phyloP scores from a whole-genome alignment of 176 grass and related monocot genomes.

The Eragrostis nindensis region DNA sequence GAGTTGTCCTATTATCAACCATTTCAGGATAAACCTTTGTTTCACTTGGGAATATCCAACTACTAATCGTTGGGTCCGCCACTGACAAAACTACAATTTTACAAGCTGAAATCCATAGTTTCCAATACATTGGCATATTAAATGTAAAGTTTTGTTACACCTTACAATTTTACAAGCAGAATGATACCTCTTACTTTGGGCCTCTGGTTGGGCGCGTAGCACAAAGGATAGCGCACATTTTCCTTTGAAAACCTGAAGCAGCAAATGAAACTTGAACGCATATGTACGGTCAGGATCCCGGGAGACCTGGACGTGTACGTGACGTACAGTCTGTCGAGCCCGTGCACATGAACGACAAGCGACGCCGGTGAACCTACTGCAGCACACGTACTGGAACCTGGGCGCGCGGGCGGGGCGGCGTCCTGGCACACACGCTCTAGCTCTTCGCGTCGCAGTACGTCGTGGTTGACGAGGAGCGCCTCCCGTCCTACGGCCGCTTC shows the following conservation, averaged over 20 bases:
- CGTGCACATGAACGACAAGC: slow-evolving; percentile 59
- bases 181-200: slow-evolving; percentile 66
- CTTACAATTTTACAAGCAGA: slow-evolving; percentile 35
- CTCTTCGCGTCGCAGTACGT: slow-evolving; percentile 59
- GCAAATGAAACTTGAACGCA: too few relatives aligned
- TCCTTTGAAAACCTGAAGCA: too few relatives aligned
- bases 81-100: too few relatives aligned
- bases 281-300: slow-evolving; percentile 51
- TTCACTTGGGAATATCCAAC: too few relatives aligned
- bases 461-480: slow-evolving; percentile 52
- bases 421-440: slow-evolving; percentile 61
- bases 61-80: too few relatives aligned
- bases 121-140: too few relatives aligned
- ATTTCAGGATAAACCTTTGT: too few relatives aligned
- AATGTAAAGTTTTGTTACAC: too few relatives aligned
- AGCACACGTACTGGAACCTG: slow-evolving; percentile 85
- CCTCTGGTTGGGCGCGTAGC: slow-evolving; percentile 74
- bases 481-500: slow-evolving; percentile 52
- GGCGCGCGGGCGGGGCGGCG: slow-evolving; percentile 59
- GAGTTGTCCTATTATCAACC: too few relatives aligned
- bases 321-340: slow-evolving; percentile 65
- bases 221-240: slow-evolving; percentile 48
- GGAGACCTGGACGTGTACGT: slow-evolving; percentile 76
- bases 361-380: slow-evolving; percentile 75
- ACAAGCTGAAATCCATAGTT: too few relatives aligned